Percentiles rank a stretch among this genome's conserved stretches.
Conservation (phyloP, 345 rosid genomes). For the Euphorbia pulcherrima region DNA sequence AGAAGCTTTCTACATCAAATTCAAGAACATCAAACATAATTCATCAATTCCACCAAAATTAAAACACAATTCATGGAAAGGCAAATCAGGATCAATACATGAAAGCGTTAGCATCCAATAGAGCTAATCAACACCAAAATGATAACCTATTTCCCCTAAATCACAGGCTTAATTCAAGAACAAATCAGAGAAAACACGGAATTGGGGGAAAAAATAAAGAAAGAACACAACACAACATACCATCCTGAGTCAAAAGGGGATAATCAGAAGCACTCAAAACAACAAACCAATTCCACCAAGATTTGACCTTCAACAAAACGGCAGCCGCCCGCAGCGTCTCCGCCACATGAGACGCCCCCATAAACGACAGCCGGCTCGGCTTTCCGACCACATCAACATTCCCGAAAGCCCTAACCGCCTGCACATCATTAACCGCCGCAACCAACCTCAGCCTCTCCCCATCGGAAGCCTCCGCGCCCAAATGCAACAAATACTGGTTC, state of each 20-base stretch:
- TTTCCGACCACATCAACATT: conserved; percentile 90
- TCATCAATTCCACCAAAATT: not conserved
- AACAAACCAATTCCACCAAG: conserved; percentile 89
- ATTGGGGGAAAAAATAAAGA: not conserved
- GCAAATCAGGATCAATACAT: not conserved
- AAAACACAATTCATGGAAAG: not conserved
- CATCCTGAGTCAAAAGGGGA: conserved; percentile 92
- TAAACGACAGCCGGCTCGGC: conserved; percentile 60
- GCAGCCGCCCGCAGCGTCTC: conserved; percentile 74
- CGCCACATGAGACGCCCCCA: conserved; percentile 72
- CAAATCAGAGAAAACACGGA: conserved; percentile 2
- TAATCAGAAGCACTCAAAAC: conserved; percentile 82
- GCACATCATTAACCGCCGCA: conserved; percentile 57
- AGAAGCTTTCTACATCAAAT: not conserved
- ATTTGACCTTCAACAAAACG: conserved; percentile 64
- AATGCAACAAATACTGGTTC: conserved; percentile 83
- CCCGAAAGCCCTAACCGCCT: conserved; percentile 66
- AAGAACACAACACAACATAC: conserved; percentile 62
- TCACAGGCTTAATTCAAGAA: not conserved
- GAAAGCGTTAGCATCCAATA: too few species aligned
- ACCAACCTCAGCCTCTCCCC: conserved; percentile 59
- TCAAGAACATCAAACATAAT: not conserved
- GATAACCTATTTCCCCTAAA: not conserved
- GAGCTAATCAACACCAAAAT: not conserved
- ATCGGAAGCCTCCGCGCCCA: conserved; percentile 70